Evolutionary conservation across 2,329 filamentous ascomycete genomes (phyloP).

Genomic region (Pseudomassariella vexata): DNA sequence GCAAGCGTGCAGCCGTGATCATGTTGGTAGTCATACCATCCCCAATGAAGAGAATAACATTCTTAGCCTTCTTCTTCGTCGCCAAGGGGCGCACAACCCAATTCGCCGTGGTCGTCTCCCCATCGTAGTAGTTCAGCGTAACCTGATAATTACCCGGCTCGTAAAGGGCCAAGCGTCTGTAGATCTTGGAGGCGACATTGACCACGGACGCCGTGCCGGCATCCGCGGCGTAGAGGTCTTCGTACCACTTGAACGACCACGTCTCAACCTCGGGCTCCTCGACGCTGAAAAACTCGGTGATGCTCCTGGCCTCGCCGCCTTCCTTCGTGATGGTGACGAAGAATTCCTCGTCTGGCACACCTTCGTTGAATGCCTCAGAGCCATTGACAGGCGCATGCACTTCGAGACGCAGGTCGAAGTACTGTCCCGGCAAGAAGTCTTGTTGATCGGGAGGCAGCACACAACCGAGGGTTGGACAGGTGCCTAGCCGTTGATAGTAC

Average conservation of each 20-base stretch:
- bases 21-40: conserved; percentile 70
- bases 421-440: conserved; percentile 79
- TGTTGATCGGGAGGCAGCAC: conserved; percentile 59
- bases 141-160: conserved; percentile 77
- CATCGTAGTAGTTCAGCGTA: conserved; percentile 69
- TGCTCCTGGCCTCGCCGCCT: conserved; percentile 44
- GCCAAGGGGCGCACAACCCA: conserved; percentile 72
- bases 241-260: conserved; percentile 82
- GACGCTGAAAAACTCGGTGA: conserved; percentile 63
- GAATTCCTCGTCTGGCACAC: conserved; percentile 68
- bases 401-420: conserved; percentile 78
- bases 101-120: conserved; percentile 63
- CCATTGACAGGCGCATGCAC: conserved; percentile 78
- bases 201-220: conserved; percentile 64
- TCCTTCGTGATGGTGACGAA: conserved; percentile 68
- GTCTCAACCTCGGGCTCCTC: conserved; percentile 68
- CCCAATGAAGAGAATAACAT: conserved; percentile 76
- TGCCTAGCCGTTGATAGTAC: conserved; percentile 55
- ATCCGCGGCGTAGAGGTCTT: conserved; percentile 75
- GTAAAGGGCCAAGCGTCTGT: conserved; percentile 68
- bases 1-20: conserved; percentile 73
- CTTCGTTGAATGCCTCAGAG: conserved; percentile 66
- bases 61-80: conserved; percentile 71
- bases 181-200: conserved; percentile 75
- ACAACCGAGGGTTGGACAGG: conserved; percentile 54